These are phyloP conservation scores for Stereocaulon alpinum DNA, from an alignment of 495 filamentous ascomycete species.

Conservation along the genomic window DNA sequence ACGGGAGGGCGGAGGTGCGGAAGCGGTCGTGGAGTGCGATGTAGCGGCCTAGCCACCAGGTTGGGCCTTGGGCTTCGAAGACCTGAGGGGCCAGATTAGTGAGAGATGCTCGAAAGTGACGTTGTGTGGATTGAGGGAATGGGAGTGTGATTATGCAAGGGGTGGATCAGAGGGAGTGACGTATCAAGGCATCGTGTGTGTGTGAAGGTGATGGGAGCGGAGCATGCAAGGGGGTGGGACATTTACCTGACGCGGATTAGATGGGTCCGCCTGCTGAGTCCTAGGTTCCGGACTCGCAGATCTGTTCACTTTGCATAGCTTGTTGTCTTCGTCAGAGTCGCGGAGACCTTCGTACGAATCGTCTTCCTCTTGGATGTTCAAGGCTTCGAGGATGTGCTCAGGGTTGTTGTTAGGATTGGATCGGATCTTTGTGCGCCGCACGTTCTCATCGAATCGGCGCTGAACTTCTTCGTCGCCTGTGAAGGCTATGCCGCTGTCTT, in stretches of 20 bases:
- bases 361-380: not conserved
- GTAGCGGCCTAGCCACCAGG: conserved; percentile 50
- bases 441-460: conserved; percentile 1
- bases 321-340: not conserved
- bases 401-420: not conserved
- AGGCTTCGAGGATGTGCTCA: not conserved
- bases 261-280: not conserved
- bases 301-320: not conserved
- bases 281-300: not conserved
- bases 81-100: conserved; percentile 20
- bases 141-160: not conserved
- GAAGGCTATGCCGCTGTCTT: conserved; percentile 5
- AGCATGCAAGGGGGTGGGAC: not conserved
- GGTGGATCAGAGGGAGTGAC: not conserved
- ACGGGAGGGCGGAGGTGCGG: conserved; percentile 32
- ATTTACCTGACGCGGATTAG: conserved; percentile 11
- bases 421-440: not conserved
- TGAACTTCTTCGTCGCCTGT: not conserved
- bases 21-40: conserved; percentile 42
- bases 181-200: too few relatives aligned
- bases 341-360: not conserved
- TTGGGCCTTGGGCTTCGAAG: conserved; percentile 14
- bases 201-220: too few relatives aligned
- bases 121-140: not conserved
- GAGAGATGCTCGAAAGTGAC: not conserved